Evolutionary conservation across 371 early-diverging fungal genomes (phyloP).

Genomic region (Chytridiales sp.): DNA sequence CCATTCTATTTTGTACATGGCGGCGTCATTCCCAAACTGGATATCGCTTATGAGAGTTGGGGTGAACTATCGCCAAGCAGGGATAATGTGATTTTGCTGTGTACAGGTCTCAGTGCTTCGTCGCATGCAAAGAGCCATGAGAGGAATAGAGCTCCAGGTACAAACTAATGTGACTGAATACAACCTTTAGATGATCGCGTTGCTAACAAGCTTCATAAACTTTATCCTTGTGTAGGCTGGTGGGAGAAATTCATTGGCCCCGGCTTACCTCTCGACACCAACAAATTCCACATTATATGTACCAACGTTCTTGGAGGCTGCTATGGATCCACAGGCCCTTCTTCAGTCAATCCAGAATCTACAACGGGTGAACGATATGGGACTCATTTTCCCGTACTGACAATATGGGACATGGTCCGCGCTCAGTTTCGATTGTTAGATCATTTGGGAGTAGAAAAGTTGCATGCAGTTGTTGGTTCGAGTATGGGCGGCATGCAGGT

Average conservation of each 20-base stretch:
- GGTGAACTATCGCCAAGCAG: conserved; percentile 76
- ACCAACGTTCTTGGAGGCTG: conserved; percentile 95
- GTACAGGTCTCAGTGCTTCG: conserved; percentile 66
- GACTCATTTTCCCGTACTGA: conserved; percentile 86
- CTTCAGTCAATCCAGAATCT: conserved; percentile 77
- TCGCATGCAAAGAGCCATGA: conserved; percentile 45
- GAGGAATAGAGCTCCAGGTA: conserved; percentile 65
- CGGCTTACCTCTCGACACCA: conserved; percentile 81
- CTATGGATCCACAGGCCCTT: conserved; percentile 91
- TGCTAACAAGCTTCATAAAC: too few species aligned
- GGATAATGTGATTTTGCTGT: conserved; percentile 84
- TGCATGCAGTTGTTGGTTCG: conserved; percentile 89
- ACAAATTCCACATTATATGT: conserved; percentile 90
- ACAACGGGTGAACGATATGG: conserved; percentile 66
- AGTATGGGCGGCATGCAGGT: conserved; percentile 95
- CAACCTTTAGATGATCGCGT: too few species aligned
- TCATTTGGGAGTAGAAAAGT: conserved; percentile 69
- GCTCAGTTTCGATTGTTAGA: conserved; percentile 88
- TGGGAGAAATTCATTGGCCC: conserved; percentile 97
- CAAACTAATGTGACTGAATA: too few species aligned
- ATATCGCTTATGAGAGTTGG: conserved; percentile 93
- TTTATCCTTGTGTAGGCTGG: too few species aligned
- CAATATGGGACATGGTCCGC: conserved; percentile 92
- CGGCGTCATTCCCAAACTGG: conserved; percentile 71
- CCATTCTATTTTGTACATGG: conserved; percentile 83